phyloP scores from a whole-genome alignment of 371 early-diverging fungal species.

The Choanephora cucurbitarum region DNA sequence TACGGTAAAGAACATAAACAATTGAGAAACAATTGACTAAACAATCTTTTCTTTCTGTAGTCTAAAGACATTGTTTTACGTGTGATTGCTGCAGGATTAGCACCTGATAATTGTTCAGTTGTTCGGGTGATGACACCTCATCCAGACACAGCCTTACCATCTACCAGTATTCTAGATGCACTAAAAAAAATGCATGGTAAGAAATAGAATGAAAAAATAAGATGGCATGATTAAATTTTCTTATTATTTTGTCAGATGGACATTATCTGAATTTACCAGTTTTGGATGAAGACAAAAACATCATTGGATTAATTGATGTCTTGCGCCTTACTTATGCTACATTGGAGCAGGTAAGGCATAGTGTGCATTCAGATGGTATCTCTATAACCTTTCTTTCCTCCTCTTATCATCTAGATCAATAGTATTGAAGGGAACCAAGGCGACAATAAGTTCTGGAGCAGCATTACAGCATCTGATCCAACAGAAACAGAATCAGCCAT shows the following conservation, averaged over 20 bases:
- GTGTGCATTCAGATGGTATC: background rate
- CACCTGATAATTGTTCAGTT: conserved; percentile 89
- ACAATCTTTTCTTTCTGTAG: conserved; percentile 11
- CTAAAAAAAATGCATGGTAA: conserved; percentile 93
- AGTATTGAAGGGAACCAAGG: conserved; percentile 48
- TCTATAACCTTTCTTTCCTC: background rate
- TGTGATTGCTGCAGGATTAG: conserved; percentile 92
- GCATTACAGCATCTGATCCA: conserved; percentile 40
- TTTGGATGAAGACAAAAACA: conserved; percentile 72
- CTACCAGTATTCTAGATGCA: conserved; percentile 89
- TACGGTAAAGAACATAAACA: conserved; percentile 71
- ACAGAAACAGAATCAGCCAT: conserved; percentile 51
- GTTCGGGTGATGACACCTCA: conserved; percentile 99
- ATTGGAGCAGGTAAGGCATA: conserved; percentile 63
- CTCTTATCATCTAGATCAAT: too few relatives aligned
- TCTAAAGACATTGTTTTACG: conserved; percentile 92
- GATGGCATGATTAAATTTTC: background rate
- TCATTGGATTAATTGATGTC: conserved; percentile 93
- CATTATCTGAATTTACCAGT: conserved; percentile 97
- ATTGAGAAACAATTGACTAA: background rate
- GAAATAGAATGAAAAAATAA: background rate
- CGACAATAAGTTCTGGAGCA: conserved; percentile 59
- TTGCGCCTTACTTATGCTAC: conserved; percentile 87
- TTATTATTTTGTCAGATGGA: conserved; percentile 60
- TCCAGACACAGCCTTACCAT: conserved; percentile 89